A percentile compares a stretch with the other conserved stretches of the same genome.
phyloP scores from a whole-genome alignment of 202 grass and related monocot genomes.

The Elaeis oleifera region DNA sequence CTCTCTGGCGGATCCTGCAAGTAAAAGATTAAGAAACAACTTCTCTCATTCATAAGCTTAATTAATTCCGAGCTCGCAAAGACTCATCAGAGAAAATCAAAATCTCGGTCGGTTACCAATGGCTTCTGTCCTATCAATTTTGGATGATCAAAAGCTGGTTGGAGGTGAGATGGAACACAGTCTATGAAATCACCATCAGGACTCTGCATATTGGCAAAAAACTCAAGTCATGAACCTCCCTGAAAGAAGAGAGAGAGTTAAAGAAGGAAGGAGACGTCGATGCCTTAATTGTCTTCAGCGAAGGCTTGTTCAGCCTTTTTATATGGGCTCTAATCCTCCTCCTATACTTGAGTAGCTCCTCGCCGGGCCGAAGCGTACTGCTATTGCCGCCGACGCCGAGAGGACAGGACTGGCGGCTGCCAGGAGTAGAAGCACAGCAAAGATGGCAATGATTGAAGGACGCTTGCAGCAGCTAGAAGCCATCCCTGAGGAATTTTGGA shows the following conservation, averaged over 20 bases:
- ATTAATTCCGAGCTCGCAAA: no score
- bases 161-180: conserved; percentile 73
- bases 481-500: conserved; percentile 29
- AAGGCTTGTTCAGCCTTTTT: conserved; percentile 62
- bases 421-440: conserved; percentile 23
- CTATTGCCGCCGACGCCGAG: conserved; percentile 11
- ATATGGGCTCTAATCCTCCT: conserved; percentile 54
- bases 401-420: not conserved
- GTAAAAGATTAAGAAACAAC: not conserved
- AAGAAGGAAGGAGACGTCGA: not conserved
- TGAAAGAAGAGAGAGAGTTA: not conserved
- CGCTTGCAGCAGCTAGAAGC: conserved; percentile 34
- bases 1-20: conserved; percentile 59
- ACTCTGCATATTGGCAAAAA: conserved; percentile 32
- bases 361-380: conserved; percentile 25
- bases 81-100: no score
- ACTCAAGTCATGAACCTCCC: no score
- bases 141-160: conserved; percentile 75
- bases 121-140: conserved; percentile 50
- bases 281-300: conserved; percentile 74
- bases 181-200: conserved; percentile 83
- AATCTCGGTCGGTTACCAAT: conserved; percentile 27
- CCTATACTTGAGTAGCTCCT: conserved; percentile 35
- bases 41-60: no score
- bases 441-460: conserved; percentile 4